Base-by-base conservation (phyloP, 257 asterid genomes). In the Handroanthus guayacan region DNA sequence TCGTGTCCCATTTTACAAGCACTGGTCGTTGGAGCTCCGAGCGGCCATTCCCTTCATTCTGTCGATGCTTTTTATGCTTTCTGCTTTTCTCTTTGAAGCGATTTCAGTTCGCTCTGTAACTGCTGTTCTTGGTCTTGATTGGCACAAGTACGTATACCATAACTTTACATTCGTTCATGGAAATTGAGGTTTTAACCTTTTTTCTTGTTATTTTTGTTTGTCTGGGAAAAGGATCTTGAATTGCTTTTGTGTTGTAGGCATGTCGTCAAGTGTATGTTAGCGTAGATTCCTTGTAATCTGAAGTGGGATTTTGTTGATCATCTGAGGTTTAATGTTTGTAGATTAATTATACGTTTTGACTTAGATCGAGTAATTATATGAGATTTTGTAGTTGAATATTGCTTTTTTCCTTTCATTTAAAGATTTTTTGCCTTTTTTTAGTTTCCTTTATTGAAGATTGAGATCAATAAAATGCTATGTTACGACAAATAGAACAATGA, bases 51-150 rank as follows among this genome's bases (percentile, higher is more conserved):
- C 99, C 6, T 95, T 93, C 79, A 60, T 93, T 20, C 86, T 90
- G 3, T 87, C 99, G 17, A 71, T 95, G 69, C 1, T 93, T 4
- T 93, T 95, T 69, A 79, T 95, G 92, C 89, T 89, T 13, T 86
- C 89, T n/a, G 94, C 98, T 77, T 82, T 95, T n/a, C 90, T 95
- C 13, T 77, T 90, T 51, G 99, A 95, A 77, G 84, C 83, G 62
- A 84, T 95, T 69, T 95, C 96, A 34, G 99, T 95, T 72, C 97
- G 99, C 84, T 95, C 96, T 39, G 96, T 91, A 67, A 92, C 99
- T 10, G 98, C 98, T 43, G 99, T 95, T 63, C 97, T 91, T 36
- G 99, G 99, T 70, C 92, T 90, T 13, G 95, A 93, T 65, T 95
- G 97, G 98, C 92, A 95, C 93, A 93, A 84, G 99, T 93, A 87